Conservation (phyloP, 2,329 filamentous ascomycete species). For the Xylaria sp. region DNA sequence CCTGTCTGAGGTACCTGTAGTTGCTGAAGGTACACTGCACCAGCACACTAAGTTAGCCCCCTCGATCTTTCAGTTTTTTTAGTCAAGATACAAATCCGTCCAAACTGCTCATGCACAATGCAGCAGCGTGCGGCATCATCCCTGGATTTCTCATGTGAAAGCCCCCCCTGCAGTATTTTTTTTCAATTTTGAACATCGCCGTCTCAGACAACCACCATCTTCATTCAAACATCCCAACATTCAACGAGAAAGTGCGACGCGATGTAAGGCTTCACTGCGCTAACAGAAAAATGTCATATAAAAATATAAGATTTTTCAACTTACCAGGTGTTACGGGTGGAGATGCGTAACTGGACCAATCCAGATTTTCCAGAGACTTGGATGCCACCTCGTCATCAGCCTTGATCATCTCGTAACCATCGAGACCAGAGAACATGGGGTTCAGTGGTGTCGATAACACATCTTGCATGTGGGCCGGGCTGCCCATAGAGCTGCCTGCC, state of each 20-base stretch:
- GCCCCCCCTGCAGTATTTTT: background rate
- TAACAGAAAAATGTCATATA: background rate
- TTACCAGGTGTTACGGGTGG: slow-evolving; percentile 92
- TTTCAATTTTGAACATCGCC: background rate
- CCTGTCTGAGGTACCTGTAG: slow-evolving; percentile 53
- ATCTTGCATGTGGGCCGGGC: slow-evolving; percentile 77
- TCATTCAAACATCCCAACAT: background rate
- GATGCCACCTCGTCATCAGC: slow-evolving; percentile 75
- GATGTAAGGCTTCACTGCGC: background rate
- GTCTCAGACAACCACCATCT: background rate
- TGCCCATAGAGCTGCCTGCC: slow-evolving; percentile 85
- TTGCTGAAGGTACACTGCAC: slow-evolving; percentile 50
- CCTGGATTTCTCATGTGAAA: background rate
- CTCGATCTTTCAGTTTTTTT: slow-evolving; percentile 17
- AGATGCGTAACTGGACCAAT: slow-evolving; percentile 81
- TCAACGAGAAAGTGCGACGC: background rate
- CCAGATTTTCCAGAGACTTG: slow-evolving; percentile 76
- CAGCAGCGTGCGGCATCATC: background rate
- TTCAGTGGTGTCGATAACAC: slow-evolving; percentile 85
- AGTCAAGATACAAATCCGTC: background rate
- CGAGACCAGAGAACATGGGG: slow-evolving; percentile 78
- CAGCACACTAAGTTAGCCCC: slow-evolving; percentile 40
- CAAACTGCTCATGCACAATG: background rate
- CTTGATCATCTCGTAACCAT: slow-evolving; percentile 74
- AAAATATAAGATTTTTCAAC: slow-evolving; percentile 52